phyloP scores from a whole-genome alignment of 2,329 filamentous ascomycete species.

The Claviceps purpurea region DNA sequence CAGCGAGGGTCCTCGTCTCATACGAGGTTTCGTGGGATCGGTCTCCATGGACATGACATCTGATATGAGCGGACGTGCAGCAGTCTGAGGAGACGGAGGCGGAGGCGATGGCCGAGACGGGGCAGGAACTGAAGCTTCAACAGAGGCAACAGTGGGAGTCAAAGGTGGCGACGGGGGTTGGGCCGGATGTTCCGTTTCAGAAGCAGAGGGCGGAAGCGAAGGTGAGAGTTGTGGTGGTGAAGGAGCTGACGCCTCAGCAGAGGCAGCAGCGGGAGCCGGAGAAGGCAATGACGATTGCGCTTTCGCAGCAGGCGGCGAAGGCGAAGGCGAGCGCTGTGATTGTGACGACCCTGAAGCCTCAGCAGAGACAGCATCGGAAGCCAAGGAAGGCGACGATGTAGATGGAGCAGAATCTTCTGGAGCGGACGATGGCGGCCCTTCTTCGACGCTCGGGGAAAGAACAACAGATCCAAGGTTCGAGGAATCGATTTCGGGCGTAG shows the following conservation, averaged over 20 bases:
- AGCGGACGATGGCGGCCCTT: neutral
- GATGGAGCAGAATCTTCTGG: neutral
- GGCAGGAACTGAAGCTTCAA: neutral
- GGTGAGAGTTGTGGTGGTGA: neutral
- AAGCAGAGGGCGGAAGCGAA: neutral
- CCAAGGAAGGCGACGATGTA: neutral
- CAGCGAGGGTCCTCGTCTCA: slow-evolving; percentile 3
- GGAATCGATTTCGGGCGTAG: neutral
- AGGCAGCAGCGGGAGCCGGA: neutral
- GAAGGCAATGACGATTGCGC: neutral
- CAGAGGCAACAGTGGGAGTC: neutral
- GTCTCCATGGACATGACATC: slow-evolving; percentile 1
- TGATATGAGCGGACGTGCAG: neutral
- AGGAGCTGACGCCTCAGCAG: neutral
- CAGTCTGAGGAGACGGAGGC: neutral
- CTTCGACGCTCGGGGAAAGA: neutral
- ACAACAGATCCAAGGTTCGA: neutral
- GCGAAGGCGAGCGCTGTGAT: neutral
- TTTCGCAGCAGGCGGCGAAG: too few species aligned
- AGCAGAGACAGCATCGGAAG: neutral
- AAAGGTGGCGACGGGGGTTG: neutral
- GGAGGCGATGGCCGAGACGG: neutral
- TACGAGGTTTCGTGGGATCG: neutral
- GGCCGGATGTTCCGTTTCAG: neutral
- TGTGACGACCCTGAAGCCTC: neutral